Evolutionary conservation across 2,329 filamentous ascomycete genomes (phyloP).

Genomic region (Talaromyces amestolkiae): DNA sequence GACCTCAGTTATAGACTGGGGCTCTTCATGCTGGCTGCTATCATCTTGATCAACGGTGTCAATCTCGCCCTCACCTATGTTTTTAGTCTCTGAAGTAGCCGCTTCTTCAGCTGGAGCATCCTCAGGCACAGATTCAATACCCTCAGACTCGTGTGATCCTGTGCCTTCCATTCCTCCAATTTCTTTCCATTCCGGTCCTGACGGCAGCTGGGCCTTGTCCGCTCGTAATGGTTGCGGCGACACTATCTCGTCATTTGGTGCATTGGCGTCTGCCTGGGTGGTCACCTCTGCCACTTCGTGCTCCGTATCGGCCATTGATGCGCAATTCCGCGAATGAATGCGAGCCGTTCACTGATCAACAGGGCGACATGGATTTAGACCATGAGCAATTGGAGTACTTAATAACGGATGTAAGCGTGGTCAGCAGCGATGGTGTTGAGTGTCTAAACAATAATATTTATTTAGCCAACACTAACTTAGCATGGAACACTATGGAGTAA

Average conservation of each 20-base stretch:
- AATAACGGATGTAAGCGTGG: not conserved
- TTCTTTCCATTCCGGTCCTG: constrained; percentile 31
- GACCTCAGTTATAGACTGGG: constrained; percentile 14
- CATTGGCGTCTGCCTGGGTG: constrained; percentile 29
- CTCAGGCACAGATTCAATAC: constrained; percentile 24
- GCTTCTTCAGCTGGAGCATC: constrained; percentile 22
- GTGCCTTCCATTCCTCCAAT: constrained; percentile 26
- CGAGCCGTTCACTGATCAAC: constrained; percentile 24
- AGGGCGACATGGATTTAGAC: constrained; percentile 28
- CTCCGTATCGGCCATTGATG: constrained; percentile 44
- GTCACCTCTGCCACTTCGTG: constrained; percentile 31
- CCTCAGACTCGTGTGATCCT: constrained; percentile 21
- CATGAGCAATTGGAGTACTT: not conserved
- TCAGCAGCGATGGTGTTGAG: not conserved
- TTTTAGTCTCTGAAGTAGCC: constrained; percentile 19
- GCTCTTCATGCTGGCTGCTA: not conserved
- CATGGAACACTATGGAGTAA: not conserved
- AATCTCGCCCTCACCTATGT: constrained; percentile 15
- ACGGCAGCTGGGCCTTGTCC: constrained; percentile 33
- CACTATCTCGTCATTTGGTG: constrained; percentile 29
- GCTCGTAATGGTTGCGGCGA: constrained; percentile 28
- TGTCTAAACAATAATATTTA: constrained; percentile 8
- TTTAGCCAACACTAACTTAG: not conserved
- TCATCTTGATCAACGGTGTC: not conserved
- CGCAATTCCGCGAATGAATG: constrained; percentile 34